Base-by-base conservation (phyloP, 148 eudicot species). In the Talinum fruticosum region DNA sequence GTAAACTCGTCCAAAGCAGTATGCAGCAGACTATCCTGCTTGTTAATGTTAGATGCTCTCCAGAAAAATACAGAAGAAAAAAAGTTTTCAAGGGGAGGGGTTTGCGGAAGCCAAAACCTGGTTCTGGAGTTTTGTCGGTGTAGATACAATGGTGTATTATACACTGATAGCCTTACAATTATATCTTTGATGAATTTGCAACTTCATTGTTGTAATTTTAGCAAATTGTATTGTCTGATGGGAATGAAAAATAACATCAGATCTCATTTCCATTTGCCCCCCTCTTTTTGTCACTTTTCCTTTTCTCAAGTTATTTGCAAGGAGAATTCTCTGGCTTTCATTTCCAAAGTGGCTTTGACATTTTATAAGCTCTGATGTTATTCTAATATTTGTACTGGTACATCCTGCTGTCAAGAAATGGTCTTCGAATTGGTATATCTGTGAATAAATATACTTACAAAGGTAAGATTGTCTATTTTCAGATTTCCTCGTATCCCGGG, bases 1-100 rank as follows among this genome's bases (percentile, higher is more conserved):
- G 57, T 73, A 69, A 77, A 68, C 59, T 49, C 47, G 68, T 66
- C 61, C 26, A 67, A 33, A 71, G 80, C 73, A 73, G 47, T 66
- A 37, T 75, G 45, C 66, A 18, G 44, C 33, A 24, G 57, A 65
- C 23, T 73, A 29, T 72, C 67, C 30, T 67, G 38, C 32, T 44
- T 78, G 68, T 80, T 21, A 33, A 26, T 66, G 32, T 66, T n/a
- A 28, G 72, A 49, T 16, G 28, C 13, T 38, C 29, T 57, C 18
- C n/a, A n/a, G n/a, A 3, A 23, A 59, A 59, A 59, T 1, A 26
- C 49, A 5, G 28, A 49, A 38, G 64, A 3, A 21, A 34, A 73
- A 32, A 23, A 0, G 26, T 10, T 62, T 10, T 10, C 8, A 29
- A 29, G 64, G 29, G 6, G 26, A 16, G 64, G 64, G 64, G 64